phyloP scores from a whole-genome alignment of 441 rosid genomes.

The Flueggea neowawraea region DNA sequence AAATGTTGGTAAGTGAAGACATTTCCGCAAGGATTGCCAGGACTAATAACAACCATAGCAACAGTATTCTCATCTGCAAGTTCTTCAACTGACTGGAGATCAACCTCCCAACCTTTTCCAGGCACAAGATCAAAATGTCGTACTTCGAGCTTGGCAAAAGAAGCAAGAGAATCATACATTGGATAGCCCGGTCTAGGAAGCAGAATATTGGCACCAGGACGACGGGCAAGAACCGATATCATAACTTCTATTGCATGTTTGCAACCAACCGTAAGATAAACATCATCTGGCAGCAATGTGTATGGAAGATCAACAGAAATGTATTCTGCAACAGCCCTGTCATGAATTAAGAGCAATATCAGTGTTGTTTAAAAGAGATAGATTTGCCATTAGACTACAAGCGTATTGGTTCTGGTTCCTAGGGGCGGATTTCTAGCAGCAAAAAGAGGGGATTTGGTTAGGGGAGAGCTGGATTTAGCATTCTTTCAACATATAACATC shows the following conservation, averaged over 20 bases:
- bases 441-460: too few species aligned
- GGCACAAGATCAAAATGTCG: conserved; percentile 45
- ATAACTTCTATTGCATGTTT: conserved; percentile 41
- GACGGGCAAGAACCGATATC: conserved; percentile 30
- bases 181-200: conserved; percentile 39
- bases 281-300: conserved; percentile 39
- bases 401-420: too few species aligned
- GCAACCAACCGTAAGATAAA: conserved; percentile 46
- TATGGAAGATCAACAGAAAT: conserved; percentile 38
- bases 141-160: conserved; percentile 27
- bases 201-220: conserved; percentile 46
- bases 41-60: conserved; percentile 41
- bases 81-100: conserved; percentile 39
- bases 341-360: not conserved
- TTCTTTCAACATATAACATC: too few species aligned
- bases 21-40: conserved; percentile 35
- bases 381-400: too few species aligned
- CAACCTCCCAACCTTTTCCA: conserved; percentile 51
- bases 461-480: too few species aligned
- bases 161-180: conserved; percentile 30
- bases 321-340: conserved; percentile 48
- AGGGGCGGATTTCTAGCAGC: too few species aligned
- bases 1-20: conserved; percentile 27
- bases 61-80: conserved; percentile 49
- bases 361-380: not conserved